Evolutionary conservation across 805 yeast species (phyloP), one percentile per base, ranked within the genome.

Genomic region (Pichia deserticola): DNA sequence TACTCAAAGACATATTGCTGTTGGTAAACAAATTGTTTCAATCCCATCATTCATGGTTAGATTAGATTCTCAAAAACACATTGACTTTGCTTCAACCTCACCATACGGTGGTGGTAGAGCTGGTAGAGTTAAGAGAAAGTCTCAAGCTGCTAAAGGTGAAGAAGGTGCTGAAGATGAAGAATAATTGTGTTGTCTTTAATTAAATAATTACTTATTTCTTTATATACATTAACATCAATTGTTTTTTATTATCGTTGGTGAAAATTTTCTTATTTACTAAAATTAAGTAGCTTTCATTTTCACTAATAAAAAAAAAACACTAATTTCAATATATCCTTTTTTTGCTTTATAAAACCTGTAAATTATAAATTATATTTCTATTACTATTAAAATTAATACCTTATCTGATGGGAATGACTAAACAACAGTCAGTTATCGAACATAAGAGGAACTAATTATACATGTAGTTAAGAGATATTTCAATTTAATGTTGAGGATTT

Each of bases 91-190:
- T 69, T 86, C 93, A 74, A 89, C 88, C 75, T 93, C 99, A 64
- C 99, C 99, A 76, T 92, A 88, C 90, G 99, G 99, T 77, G 99
- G 99, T 80, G 99, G 97, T 68, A 92, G 99, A 82, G 95, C 99
- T 66, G 99, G 99, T 76, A 93, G 99, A 84, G 96, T 89, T 71
- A 95, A 93, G 85, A 89, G 98, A 86, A 88, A 81, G 77, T 82
- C 86, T 83, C 81, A 75, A 70, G 76, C 71, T 67, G 77, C 79
- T 74, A 78, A 73, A 63, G 76, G 70, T 60, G 92, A 75, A 66
- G 89, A 71, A 57, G 92, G 71, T 55, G 95, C 76, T 64, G 96
- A 78, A 40, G 48, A 44, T 63, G 70, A 65, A 45, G 67, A 86
- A 76, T 84, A 82, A 79, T 69, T 73, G 51, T 49, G 54, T 43